Conservation (phyloP, 1,284 basidiomycete genomes). For the Melampsora americana region DNA sequence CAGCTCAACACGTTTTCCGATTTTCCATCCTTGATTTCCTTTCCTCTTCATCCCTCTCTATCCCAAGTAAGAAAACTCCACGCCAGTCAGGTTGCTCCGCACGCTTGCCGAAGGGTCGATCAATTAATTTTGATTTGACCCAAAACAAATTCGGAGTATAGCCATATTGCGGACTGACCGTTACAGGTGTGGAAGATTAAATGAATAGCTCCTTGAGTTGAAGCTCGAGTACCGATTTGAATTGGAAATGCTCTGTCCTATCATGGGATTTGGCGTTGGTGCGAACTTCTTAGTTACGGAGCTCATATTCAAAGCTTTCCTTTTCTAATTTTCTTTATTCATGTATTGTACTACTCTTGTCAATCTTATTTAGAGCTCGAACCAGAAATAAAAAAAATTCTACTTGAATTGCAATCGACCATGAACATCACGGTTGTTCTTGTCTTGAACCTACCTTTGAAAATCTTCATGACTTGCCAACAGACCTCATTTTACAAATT, state of each 20-base stretch:
- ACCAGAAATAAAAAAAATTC: too few relatives aligned
- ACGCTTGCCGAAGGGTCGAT: neutral
- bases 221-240: neutral
- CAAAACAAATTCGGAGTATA: neutral
- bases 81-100: slow-evolving; percentile 22
- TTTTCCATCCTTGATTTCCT: neutral
- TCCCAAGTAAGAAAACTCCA: neutral
- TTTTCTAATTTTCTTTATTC: neutral
- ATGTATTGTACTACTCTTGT: neutral
- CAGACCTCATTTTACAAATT: too few relatives aligned
- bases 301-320: neutral
- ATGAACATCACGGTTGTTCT: too few relatives aligned
- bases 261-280: neutral
- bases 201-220: slow-evolving; percentile 17
- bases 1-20: too few relatives aligned
- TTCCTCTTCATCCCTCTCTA: neutral
- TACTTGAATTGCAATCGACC: too few relatives aligned
- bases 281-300: slow-evolving; percentile 17
- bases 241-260: neutral
- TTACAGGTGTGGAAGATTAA: slow-evolving; percentile 25
- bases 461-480: too few relatives aligned
- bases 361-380: too few relatives aligned
- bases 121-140: too few relatives aligned
- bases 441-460: too few relatives aligned
- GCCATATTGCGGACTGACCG: slow-evolving; percentile 19